Conservation (phyloP, 164 flowering plant species). For the Dillenia turbinata region DNA sequence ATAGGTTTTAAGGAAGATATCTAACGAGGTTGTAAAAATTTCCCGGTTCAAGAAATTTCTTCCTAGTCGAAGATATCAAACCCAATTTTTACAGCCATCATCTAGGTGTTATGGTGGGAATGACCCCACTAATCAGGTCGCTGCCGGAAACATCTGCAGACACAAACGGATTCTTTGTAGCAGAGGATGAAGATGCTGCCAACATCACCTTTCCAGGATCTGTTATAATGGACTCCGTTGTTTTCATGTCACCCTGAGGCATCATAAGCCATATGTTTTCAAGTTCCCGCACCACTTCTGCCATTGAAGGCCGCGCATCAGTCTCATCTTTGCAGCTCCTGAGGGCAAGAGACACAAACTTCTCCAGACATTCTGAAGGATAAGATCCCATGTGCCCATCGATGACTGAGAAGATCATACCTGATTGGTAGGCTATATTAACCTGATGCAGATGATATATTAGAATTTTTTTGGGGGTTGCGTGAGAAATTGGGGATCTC, state of each 20-base stretch:
- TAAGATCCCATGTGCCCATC: conserved; percentile 20
- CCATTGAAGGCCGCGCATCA: conserved; percentile 19
- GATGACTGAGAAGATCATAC: conserved; percentile 14
- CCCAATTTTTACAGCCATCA: background rate
- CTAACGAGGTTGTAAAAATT: no score
- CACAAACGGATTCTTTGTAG: conserved; percentile 1
- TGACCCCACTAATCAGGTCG: conserved; percentile 14
- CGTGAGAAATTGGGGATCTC: no score
- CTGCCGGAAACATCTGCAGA: conserved; percentile 15
- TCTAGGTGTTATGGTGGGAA: conserved; percentile 12
- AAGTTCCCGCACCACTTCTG: conserved; percentile 20
- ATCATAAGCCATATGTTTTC: conserved; percentile 17
- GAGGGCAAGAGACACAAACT: conserved; percentile 18
- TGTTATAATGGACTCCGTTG: conserved; percentile 2
- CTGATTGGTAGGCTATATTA: conserved; percentile 12
- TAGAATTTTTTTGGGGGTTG: no score
- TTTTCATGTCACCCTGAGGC: conserved; percentile 5
- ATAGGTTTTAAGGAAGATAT: no score
- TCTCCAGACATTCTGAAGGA: conserved; percentile 15
- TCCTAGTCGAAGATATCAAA: no score
- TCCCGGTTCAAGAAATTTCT: no score
- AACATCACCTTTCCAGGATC: conserved; percentile 1
- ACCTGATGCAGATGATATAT: conserved; percentile 7
- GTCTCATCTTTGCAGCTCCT: conserved; percentile 21
- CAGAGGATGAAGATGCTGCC: conserved; percentile 1